A percentile compares a stretch with the other conserved stretches of the same genome.
Evolutionary conservation across 768 basidiomycete species (phyloP).

Genomic region (Chalciporus pseudorubinellus): DNA sequence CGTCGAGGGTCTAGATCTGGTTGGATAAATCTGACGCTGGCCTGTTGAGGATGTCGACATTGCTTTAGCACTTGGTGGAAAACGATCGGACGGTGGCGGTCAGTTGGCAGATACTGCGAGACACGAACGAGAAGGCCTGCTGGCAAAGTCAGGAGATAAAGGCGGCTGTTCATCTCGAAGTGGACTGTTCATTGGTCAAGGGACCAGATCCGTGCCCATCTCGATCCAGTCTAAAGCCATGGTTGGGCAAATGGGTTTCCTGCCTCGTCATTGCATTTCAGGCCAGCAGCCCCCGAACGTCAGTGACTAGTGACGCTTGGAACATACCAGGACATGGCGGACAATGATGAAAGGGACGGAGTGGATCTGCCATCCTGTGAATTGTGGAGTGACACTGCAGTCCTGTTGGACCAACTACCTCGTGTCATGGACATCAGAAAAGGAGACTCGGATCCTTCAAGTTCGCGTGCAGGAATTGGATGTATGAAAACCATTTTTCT

Average conservation of each 20-base stretch:
- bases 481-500: neutral
- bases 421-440: neutral
- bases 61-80: conserved; percentile 5
- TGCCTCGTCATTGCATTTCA: neutral
- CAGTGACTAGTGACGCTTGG: neutral
- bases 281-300: neutral
- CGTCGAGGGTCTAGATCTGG: conserved; percentile 13
- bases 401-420: neutral
- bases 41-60: conserved; percentile 11
- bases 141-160: neutral
- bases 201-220: conserved; percentile 7
- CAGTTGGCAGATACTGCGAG: conserved; percentile 12
- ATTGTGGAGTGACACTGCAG: neutral
- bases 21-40: neutral
- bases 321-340: no score
- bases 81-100: conserved; percentile 4
- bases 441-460: neutral
- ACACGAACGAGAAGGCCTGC: conserved; percentile 6
- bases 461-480: neutral
- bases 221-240: conserved; percentile 14
- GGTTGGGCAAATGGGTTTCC: conserved; percentile 2
- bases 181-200: conserved; percentile 9
- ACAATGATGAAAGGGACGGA: neutral
- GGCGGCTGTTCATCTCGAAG: conserved; percentile 24
- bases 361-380: conserved; percentile 13